Conservation (phyloP, 768 basidiomycete species). For the Amanita inopinata region DNA sequence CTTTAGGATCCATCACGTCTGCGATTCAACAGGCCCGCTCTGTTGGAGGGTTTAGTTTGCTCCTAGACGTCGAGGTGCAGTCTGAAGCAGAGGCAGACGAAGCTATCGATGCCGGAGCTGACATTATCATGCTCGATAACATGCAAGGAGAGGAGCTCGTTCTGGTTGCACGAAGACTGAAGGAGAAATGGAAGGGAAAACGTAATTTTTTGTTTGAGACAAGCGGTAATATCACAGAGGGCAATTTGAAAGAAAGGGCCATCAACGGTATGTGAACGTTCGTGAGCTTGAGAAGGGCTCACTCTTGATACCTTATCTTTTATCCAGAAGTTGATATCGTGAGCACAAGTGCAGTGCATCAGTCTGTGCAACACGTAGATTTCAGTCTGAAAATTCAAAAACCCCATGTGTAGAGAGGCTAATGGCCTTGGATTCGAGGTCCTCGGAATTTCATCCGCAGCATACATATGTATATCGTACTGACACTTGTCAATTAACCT, state of each 20-base stretch:
- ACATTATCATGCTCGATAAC: constrained; percentile 94
- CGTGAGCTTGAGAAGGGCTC: neutral
- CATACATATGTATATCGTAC: no score
- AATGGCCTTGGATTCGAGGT: no score
- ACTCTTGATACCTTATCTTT: neutral
- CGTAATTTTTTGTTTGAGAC: constrained; percentile 87
- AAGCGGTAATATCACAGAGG: constrained; percentile 90
- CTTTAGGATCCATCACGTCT: constrained; percentile 75
- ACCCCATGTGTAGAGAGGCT: constrained; percentile 23
- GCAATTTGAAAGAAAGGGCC: constrained; percentile 69
- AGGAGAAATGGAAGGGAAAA: constrained; percentile 70
- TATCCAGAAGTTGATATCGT: constrained; percentile 83
- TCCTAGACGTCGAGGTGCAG: constrained; percentile 89
- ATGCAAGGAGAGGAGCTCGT: constrained; percentile 71
- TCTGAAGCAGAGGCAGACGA: constrained; percentile 89
- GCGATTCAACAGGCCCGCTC: constrained; percentile 80
- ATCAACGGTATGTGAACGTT: constrained; percentile 56
- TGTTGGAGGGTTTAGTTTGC: constrained; percentile 85
- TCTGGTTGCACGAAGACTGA: constrained; percentile 57
- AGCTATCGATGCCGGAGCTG: constrained; percentile 93
- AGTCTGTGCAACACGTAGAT: constrained; percentile 90
- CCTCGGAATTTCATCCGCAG: no score
- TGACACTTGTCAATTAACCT: no score
- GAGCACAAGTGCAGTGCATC: constrained; percentile 84
- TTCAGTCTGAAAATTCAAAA: constrained; percentile 94